A percentile compares a stretch with the other conserved stretches of the same genome.
These are phyloP conservation scores for Trypanosoma vivax DNA, from an alignment of 208 protist genomes.

Conservation along the genomic window DNA sequence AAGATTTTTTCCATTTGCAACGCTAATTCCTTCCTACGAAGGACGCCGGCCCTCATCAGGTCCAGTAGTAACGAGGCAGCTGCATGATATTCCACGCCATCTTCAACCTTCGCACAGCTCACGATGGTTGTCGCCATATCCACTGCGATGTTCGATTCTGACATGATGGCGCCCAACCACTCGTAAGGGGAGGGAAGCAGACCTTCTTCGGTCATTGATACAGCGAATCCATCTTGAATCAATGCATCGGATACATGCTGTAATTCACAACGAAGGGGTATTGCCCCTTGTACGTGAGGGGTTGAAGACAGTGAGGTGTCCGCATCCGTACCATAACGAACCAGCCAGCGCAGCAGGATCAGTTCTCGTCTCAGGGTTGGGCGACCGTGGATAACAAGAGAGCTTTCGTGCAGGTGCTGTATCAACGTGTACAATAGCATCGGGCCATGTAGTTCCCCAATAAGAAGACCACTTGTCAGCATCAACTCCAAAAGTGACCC, in stretches of 20 bases:
- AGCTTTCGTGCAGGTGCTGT: conserved; percentile 13
- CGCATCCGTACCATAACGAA: neutral
- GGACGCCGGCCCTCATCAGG: neutral
- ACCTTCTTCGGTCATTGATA: too few relatives aligned
- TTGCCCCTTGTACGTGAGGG: too few relatives aligned
- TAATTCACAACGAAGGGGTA: too few relatives aligned
- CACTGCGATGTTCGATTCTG: neutral
- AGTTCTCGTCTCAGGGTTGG: conserved; percentile 6
- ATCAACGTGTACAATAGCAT: conserved; percentile 19
- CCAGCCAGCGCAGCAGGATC: conserved; percentile 13
- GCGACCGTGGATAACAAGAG: neutral
- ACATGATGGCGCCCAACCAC: conserved; percentile 3
- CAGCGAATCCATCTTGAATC: too few relatives aligned
- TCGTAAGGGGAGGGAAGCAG: neutral
- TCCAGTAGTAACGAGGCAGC: conserved; percentile 4
- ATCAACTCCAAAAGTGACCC: conserved; percentile 6
- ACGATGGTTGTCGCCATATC: conserved; percentile 6
- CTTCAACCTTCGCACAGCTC: neutral
- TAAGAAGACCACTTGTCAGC: conserved; percentile 8
- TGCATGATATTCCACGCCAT: neutral
- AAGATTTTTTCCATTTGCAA: conserved; percentile 3
- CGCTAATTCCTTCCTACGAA: neutral
- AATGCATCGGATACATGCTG: too few relatives aligned
- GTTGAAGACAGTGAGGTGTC: neutral
- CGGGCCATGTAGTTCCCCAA: conserved; percentile 13